Percentiles rank a stretch among this genome's conserved stretches.
These are phyloP conservation scores for Huntiella savannae DNA, from an alignment of 2,329 filamentous ascomycete genomes.

Conservation along the genomic window DNA sequence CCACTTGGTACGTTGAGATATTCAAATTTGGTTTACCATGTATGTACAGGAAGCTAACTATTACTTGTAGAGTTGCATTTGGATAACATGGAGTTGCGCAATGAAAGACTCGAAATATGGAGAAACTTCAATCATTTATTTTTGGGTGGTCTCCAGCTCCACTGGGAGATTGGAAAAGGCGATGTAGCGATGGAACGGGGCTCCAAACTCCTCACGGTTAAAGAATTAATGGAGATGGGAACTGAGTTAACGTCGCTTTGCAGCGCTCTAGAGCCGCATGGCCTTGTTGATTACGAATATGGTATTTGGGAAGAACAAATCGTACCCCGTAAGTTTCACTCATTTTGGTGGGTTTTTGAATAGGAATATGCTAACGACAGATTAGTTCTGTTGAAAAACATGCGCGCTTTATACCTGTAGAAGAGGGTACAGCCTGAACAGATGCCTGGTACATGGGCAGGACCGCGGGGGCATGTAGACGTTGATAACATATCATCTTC, in stretches of 20 bases:
- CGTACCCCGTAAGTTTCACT: slow-evolving; percentile 45
- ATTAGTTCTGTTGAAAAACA: too few relatives aligned
- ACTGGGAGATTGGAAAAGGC: slow-evolving; percentile 57
- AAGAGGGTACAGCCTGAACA: too few relatives aligned
- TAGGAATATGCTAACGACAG: too few relatives aligned
- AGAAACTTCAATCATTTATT: slow-evolving; percentile 87
- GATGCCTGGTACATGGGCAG: too few relatives aligned
- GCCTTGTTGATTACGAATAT: slow-evolving; percentile 94
- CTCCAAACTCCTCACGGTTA: slow-evolving; percentile 22
- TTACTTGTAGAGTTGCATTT: slow-evolving; percentile 9
- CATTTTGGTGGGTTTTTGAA: background rate
- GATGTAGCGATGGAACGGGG: slow-evolving; percentile 37
- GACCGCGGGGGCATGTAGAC: too few relatives aligned
- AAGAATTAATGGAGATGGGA: slow-evolving; percentile 22
- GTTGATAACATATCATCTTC: too few relatives aligned
- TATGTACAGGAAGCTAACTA: too few relatives aligned
- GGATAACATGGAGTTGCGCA: slow-evolving; percentile 10
- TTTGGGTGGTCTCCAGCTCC: slow-evolving; percentile 65
- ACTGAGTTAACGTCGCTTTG: slow-evolving; percentile 66
- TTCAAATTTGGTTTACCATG: too few relatives aligned
- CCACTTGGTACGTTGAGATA: background rate
- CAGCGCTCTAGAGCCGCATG: slow-evolving; percentile 72
- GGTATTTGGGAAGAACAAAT: slow-evolving; percentile 93
- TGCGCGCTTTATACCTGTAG: too few relatives aligned
- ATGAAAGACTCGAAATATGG: slow-evolving; percentile 68